A percentile compares a stretch with the other conserved stretches of the same genome.
phyloP scores from a whole-genome alignment of 2,329 filamentous ascomycete genomes.

The Didymella lethalis region DNA sequence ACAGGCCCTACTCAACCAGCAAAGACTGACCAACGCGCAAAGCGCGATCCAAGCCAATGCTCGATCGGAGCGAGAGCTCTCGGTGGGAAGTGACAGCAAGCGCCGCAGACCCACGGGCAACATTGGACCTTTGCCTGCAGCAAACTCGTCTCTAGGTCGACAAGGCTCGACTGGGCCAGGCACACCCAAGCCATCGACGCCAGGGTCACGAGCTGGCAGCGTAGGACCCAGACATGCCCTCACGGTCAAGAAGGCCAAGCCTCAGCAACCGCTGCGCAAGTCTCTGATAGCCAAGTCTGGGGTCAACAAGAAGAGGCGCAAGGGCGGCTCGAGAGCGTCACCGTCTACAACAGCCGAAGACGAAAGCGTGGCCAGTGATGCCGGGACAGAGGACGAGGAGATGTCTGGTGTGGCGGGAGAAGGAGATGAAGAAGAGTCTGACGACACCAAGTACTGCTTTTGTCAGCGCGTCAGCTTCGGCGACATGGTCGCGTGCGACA shows the following conservation, averaged over 20 bases:
- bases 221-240: constrained; percentile 61
- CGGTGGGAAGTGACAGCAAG: constrained; percentile 64
- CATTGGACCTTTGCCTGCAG: constrained; percentile 61
- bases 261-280: constrained; percentile 57
- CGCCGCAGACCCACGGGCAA: constrained; percentile 64
- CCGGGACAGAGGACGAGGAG: constrained; percentile 55
- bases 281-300: constrained; percentile 47
- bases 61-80: constrained; percentile 61
- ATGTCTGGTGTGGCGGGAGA: constrained; percentile 59
- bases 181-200: constrained; percentile 67
- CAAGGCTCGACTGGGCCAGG: constrained; percentile 69
- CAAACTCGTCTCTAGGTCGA: constrained; percentile 63
- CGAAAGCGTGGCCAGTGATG: constrained; percentile 61
- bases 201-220: constrained; percentile 65
- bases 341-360: constrained; percentile 59
- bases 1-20: constrained; percentile 49
- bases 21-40: constrained; percentile 47
- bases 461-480: constrained; percentile 86
- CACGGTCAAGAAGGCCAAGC: constrained; percentile 63
- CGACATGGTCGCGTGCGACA: constrained; percentile 90
- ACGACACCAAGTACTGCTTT: constrained; percentile 80
- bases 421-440: constrained; percentile 71
- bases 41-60: constrained; percentile 43
- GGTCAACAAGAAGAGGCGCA: constrained; percentile 49
- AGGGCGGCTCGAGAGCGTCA: constrained; percentile 49